Evolutionary conservation across 2,329 filamentous ascomycete genomes (phyloP), one percentile per base, ranked within the genome.

Genomic region (Sporothrix brunneoviolacea): DNA sequence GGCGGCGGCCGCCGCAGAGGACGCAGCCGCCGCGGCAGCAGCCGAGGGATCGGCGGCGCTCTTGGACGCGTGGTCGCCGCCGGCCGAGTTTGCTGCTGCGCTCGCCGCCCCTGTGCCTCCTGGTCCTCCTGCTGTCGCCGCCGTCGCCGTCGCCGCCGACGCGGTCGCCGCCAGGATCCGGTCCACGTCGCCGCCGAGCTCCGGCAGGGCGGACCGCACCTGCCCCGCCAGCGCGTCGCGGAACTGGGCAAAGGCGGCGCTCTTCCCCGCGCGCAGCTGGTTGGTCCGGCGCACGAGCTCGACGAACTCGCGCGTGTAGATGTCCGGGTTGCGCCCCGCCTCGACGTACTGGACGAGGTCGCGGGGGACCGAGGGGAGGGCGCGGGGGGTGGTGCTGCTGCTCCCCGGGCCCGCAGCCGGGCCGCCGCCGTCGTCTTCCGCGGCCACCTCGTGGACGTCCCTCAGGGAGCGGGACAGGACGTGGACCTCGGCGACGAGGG

Each of bases 281-380:
- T 86, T 86, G 36, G 76, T 73, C 41, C 81, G 72, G 49, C 82
- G 70, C 21, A 83, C 81, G 47, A 83, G 72, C 75, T 86, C 83
- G 60, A 86, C 82, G 60, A 86, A 86, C 69, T 86, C 83, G 60
- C 83, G 74, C 49, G 83, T 86, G 71, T 86, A 86, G 59, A 86
- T 86, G 66, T 86, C 83, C 3, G 83, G 83, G 69, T 86, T 86
- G 45, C 83, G 80, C 39, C 83, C 82, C 62, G 80, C 79, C 64
- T 86, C 82, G 59, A 86, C 82, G 68, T 86, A 86, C 61, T 80
- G 72, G 54, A 85, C 72, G 12, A 86, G 74, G 60, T 84, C 81
- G 46, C 75, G 76, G 3, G 82, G 82, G 19, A 84, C 73, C 28
- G 64, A 66, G 4, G 79, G 77, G 36, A 82, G 72, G 19, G 24